Base-by-base conservation (phyloP, 2,329 filamentous ascomycete genomes). In the Cercospora sesami region DNA sequence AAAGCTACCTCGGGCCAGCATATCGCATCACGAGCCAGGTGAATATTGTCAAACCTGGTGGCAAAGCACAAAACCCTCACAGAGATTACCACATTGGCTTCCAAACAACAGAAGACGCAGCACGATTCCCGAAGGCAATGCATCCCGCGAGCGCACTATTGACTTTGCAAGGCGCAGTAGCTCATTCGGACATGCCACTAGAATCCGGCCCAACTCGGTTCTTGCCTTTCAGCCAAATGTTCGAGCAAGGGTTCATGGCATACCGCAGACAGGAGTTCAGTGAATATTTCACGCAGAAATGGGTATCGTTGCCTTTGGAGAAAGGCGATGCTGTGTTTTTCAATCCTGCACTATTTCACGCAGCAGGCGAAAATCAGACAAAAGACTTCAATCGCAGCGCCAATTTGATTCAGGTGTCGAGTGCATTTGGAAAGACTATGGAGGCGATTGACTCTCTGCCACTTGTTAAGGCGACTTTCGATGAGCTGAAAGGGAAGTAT, bases 51-150 rank as follows among this genome's bases (percentile, higher is more conserved):
- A 83, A 84, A 51, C 87, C 88, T 0, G 86, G 86, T 18, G 86
- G 86, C 0, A 79, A 81, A 39, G 80, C 88, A 0, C 88, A 90
- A 73, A 82, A 84, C 30, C 80, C 80, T 7, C 88, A 90, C 73
- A 82, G 87, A 1, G 88, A 90, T 73, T 90, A 89, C 73, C 87
- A 90, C 72, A 81, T 90, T 1, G 88, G 87, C 0, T 89, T 90
- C 77, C 86, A 88, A 75, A 85, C 83, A 0, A 74, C 80, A 2
- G 81, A 81, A 6, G 78, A 78, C 1, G 83, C 81, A 53, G 80
- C 80, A 0, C 77, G 74, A 18, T 86, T 84, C 68, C 87, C 87
- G 0, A 81, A 80, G 45, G 81, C 81, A 0, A 80, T 84, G 75
- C 88, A 90, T 53, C 70, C 82, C 1, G 83, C 86, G 0, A 86